Conservation (phyloP, 1,139 yeast genomes). For the Diutina neorugosa region DNA sequence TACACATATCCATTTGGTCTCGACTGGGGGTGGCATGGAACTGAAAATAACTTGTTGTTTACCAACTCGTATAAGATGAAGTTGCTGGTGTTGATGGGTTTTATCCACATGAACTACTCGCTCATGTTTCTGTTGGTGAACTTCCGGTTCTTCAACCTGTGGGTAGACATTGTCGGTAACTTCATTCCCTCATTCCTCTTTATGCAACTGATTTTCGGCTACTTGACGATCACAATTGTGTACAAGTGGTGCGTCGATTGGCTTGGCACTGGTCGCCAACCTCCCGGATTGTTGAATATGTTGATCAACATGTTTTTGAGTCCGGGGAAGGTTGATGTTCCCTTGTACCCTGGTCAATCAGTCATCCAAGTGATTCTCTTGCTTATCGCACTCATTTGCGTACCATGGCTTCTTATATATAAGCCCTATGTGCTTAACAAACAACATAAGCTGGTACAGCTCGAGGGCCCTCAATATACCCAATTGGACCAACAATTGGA, state of each 20-base stretch:
- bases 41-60: constrained; percentile 2
- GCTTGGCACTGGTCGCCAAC: constrained; percentile 2
- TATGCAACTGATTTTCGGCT: constrained; percentile 4
- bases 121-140: not conserved
- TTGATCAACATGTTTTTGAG: constrained; percentile 3
- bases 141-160: not conserved
- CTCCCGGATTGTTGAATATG: constrained; percentile 4
- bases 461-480: not conserved
- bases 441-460: not conserved
- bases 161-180: constrained; percentile 1
- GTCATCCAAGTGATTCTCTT: constrained; percentile 1
- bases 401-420: constrained; percentile 3
- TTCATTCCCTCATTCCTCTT: constrained; percentile 4
- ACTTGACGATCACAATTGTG: not conserved
- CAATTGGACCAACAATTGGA: not conserved
- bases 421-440: not conserved
- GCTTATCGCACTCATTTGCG: constrained; percentile 1
- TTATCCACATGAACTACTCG: constrained; percentile 2
- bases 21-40: constrained; percentile 4
- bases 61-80: constrained; percentile 4
- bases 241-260: constrained; percentile 5
- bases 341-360: constrained; percentile 1
- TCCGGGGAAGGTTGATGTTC: not conserved
- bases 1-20: constrained; percentile 3
- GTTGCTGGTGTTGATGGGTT: constrained; percentile 4